These are phyloP conservation scores for Scedosporium boydii DNA, from an alignment of 2,329 filamentous ascomycete species.

Conservation along the genomic window DNA sequence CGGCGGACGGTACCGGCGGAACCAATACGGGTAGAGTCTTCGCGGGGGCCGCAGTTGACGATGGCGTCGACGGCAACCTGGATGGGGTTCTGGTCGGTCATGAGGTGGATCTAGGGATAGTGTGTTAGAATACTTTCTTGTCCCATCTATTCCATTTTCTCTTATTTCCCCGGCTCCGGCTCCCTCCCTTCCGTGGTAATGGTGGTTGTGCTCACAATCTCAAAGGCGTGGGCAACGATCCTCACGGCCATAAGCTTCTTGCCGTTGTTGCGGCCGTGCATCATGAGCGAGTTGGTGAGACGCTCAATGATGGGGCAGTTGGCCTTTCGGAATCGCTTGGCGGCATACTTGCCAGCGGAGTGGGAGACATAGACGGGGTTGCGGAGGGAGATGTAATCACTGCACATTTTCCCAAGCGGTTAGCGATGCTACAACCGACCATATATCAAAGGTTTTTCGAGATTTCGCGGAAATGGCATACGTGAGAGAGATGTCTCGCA, in stretches of 20 bases:
- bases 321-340: slow-evolving; percentile 99
- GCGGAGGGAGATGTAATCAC: slow-evolving; percentile 99
- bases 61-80: slow-evolving; percentile 99
- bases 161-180: too few relatives aligned
- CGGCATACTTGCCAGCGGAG: slow-evolving; percentile 95
- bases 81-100: slow-evolving; percentile 99
- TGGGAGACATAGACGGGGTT: slow-evolving; percentile 98
- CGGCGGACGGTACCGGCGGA: slow-evolving; percentile 98
- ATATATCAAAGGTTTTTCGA: too few relatives aligned
- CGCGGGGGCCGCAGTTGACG: slow-evolving; percentile 99
- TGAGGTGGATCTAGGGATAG: slow-evolving; percentile 81
- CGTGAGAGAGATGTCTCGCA: slow-evolving; percentile 99
- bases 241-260: slow-evolving; percentile 99
- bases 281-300: slow-evolving; percentile 99
- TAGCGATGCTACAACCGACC: slow-evolving; percentile 16
- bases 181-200: too few relatives aligned
- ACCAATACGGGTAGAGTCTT: slow-evolving; percentile 99
- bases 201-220: slow-evolving; percentile 69
- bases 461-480: slow-evolving; percentile 33
- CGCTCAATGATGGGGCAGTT: slow-evolving; percentile 99
- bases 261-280: slow-evolving; percentile 99
- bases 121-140: not conserved
- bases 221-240: slow-evolving; percentile 97
- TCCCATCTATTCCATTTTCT: slow-evolving; percentile 6
- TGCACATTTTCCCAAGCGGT: slow-evolving; percentile 28